Evolutionary conservation across 2,329 filamentous ascomycete genomes (phyloP).

Genomic region (Niveomyces coronatus): DNA sequence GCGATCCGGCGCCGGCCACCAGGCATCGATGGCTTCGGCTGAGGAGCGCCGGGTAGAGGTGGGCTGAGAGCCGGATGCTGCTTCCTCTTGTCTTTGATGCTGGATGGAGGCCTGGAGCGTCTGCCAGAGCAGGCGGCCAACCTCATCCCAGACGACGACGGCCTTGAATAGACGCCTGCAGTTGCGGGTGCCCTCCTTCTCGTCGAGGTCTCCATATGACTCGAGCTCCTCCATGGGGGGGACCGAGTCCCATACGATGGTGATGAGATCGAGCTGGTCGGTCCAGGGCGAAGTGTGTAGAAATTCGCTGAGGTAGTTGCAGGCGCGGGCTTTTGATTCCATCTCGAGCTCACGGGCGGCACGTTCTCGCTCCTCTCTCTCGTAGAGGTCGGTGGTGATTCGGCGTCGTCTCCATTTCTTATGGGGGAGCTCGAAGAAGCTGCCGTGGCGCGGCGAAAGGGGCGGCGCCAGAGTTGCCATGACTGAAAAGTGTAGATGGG

Average conservation of each 20-base stretch:
- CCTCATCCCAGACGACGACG: slow-evolving; percentile 28
- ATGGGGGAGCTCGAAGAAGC: slow-evolving; percentile 16
- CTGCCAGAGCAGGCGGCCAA: slow-evolving; percentile 26
- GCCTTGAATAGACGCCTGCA: slow-evolving; percentile 28
- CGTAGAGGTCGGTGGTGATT: slow-evolving; percentile 8
- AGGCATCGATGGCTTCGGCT: not conserved
- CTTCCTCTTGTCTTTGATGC: slow-evolving; percentile 1
- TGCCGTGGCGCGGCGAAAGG: not conserved
- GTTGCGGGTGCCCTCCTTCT: slow-evolving; percentile 25
- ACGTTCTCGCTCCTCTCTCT: slow-evolving; percentile 13
- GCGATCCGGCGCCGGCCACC: slow-evolving; percentile 1
- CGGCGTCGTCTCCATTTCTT: slow-evolving; percentile 14
- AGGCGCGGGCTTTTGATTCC: slow-evolving; percentile 20
- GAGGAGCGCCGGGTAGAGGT: not conserved
- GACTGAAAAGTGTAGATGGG: not conserved
- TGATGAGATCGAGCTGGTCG: slow-evolving; percentile 23
- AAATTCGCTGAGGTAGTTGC: slow-evolving; percentile 23
- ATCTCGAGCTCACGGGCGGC: slow-evolving; percentile 21
- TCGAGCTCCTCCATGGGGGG: slow-evolving; percentile 25
- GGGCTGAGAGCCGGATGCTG: not conserved
- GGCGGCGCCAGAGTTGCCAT: slow-evolving; percentile 4
- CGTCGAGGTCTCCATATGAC: slow-evolving; percentile 21
- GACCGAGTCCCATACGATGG: slow-evolving; percentile 23
- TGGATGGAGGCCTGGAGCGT: slow-evolving; percentile 14
- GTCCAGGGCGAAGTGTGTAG: slow-evolving; percentile 20